Conservation (phyloP, 2,329 filamentous ascomycete genomes). For the Cytospora piceae region DNA sequence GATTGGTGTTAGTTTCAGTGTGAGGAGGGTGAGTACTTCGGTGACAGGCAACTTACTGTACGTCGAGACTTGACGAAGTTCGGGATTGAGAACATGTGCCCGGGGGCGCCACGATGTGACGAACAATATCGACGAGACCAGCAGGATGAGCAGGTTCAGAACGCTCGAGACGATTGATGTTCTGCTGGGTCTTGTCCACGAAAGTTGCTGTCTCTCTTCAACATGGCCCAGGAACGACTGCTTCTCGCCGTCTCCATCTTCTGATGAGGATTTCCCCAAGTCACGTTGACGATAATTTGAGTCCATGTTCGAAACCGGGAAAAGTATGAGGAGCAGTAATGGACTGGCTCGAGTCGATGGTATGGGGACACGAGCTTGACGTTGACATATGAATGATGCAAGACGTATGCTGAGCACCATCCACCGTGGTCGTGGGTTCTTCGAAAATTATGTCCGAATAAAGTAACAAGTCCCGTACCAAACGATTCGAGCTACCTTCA, state of each 20-base stretch:
- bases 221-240: not conserved
- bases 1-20: not conserved
- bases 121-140: not conserved
- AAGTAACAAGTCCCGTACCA: not conserved
- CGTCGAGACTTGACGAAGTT: not conserved
- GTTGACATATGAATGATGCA: not conserved
- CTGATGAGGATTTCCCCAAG: not conserved
- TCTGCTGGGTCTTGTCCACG: not conserved
- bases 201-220: not conserved
- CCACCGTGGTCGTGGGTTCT: not conserved
- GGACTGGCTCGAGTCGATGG: not conserved
- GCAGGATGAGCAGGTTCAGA: not conserved
- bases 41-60: not conserved
- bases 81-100: not conserved
- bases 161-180: not conserved
- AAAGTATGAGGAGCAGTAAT: not conserved
- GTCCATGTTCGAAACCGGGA: not conserved
- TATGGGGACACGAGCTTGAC: not conserved
- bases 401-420: not conserved
- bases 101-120: not conserved
- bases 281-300: not conserved
- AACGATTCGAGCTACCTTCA: not conserved
- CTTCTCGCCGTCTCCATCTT: not conserved
- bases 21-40: not conserved
- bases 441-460: not conserved